These are phyloP conservation scores for Cladosporium sp. DNA, from an alignment of 2,329 filamentous ascomycete species.

Conservation along the genomic window DNA sequence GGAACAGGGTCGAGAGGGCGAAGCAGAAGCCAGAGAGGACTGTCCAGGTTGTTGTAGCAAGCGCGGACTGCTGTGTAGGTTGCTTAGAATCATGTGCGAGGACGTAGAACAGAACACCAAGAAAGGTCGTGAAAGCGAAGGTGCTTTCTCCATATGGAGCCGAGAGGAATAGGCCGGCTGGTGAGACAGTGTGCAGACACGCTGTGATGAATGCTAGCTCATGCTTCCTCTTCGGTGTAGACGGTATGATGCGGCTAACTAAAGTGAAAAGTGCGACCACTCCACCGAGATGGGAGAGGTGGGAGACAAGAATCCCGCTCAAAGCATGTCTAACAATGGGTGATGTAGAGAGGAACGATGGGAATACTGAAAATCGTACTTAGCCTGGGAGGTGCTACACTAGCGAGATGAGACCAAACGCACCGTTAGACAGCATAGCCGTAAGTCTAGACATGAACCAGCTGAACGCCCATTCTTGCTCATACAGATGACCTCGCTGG, in stretches of 20 bases:
- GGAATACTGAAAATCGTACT: conserved; percentile 24
- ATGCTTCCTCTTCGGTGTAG: conserved; percentile 27
- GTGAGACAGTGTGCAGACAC: conserved; percentile 74
- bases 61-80: not conserved
- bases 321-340: conserved; percentile 36
- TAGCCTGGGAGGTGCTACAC: conserved; percentile 20
- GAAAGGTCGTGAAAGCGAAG: conserved; percentile 73
- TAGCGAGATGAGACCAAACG: conserved; percentile 23
- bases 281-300: conserved; percentile 71
- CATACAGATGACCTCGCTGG: conserved; percentile 62
- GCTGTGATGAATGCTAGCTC: conserved; percentile 65
- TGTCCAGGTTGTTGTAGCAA: conserved; percentile 14
- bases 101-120: conserved; percentile 67
- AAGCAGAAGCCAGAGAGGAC: conserved; percentile 46
- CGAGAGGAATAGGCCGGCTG: conserved; percentile 83
- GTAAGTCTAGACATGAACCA: conserved; percentile 50
- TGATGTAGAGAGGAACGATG: conserved; percentile 15
- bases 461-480: conserved; percentile 85
- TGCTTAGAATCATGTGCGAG: conserved; percentile 33
- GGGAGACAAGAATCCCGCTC: conserved; percentile 64
- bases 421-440: conserved; percentile 38
- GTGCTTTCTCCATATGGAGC: conserved; percentile 79
- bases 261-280: conserved; percentile 68
- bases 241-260: conserved; percentile 52
- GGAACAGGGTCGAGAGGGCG: conserved; percentile 66